Evolutionary conservation across 495 filamentous ascomycete species (phyloP).

Genomic region (Talaromyces liani): DNA sequence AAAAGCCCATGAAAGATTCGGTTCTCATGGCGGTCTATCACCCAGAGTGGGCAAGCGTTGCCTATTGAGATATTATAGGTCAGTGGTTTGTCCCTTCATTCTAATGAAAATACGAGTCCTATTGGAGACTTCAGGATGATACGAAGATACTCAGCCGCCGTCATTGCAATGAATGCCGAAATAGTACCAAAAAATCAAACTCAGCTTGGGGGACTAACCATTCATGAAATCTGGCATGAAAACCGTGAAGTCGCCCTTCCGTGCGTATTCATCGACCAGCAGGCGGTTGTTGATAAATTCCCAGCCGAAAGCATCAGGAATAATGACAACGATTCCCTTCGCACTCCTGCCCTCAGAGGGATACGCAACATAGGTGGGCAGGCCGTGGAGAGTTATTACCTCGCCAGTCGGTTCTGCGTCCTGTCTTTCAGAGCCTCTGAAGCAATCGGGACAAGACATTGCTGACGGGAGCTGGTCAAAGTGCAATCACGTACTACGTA

Average conservation of each 20-base stretch:
- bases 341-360: slow-evolving; percentile 23
- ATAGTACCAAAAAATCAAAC: background rate
- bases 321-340: slow-evolving; percentile 44
- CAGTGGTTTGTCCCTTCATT: background rate
- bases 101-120: background rate
- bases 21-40: background rate
- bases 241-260: slow-evolving; percentile 38
- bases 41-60: background rate
- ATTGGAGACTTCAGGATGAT: background rate
- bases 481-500: background rate
- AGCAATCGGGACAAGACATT: slow-evolving; percentile 29
- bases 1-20: background rate
- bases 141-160: background rate
- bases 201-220: slow-evolving; percentile 25
- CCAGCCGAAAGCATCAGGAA: slow-evolving; percentile 56
- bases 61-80: background rate
- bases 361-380: slow-evolving; percentile 40
- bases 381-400: slow-evolving; percentile 33
- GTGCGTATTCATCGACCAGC: slow-evolving; percentile 45
- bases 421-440: slow-evolving; percentile 20
- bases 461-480: background rate
- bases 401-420: slow-evolving; percentile 21
- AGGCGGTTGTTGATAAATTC: slow-evolving; percentile 43
- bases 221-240: slow-evolving; percentile 56
- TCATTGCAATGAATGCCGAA: background rate